phyloP scores from a whole-genome alignment of 2,329 filamentous ascomycete genomes.

The Pseudogymnoascus sp. region DNA sequence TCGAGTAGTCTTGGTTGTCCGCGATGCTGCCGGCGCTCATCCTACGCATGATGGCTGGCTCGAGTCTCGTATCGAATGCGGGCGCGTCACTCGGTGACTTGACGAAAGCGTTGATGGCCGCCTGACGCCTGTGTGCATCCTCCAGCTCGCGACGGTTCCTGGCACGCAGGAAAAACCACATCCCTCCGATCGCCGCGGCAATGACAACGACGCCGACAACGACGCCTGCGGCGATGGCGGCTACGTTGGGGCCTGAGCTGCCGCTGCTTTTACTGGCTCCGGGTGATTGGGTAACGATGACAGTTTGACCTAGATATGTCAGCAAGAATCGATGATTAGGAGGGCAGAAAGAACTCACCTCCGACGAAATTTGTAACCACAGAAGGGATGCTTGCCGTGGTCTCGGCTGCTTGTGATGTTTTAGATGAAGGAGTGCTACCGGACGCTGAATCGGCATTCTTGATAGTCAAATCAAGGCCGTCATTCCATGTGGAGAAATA shows the following conservation, averaged over 20 bases:
- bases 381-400: background rate
- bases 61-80: slow-evolving; percentile 74
- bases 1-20: slow-evolving; percentile 93
- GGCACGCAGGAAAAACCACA: slow-evolving; percentile 66
- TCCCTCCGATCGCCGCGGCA: slow-evolving; percentile 55
- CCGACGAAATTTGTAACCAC: background rate
- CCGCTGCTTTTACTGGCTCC: background rate
- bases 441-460: background rate
- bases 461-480: background rate
- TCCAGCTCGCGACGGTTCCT: slow-evolving; percentile 70
- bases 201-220: slow-evolving; percentile 73
- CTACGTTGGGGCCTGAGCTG: slow-evolving; percentile 52
- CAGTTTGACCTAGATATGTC: background rate
- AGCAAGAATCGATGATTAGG: background rate
- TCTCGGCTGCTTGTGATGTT: background rate
- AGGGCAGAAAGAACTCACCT: background rate
- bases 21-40: slow-evolving; percentile 94
- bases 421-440: background rate
- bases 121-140: slow-evolving; percentile 75
- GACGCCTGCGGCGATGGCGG: slow-evolving; percentile 77
- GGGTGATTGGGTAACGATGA: background rate
- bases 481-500: background rate
- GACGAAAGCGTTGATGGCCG: slow-evolving; percentile 69
- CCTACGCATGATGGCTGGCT: slow-evolving; percentile 73
- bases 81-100: slow-evolving; percentile 58